These are phyloP conservation scores for Gleditsia sinensis DNA, from an alignment of 306 rosid species.

Conservation along the genomic window DNA sequence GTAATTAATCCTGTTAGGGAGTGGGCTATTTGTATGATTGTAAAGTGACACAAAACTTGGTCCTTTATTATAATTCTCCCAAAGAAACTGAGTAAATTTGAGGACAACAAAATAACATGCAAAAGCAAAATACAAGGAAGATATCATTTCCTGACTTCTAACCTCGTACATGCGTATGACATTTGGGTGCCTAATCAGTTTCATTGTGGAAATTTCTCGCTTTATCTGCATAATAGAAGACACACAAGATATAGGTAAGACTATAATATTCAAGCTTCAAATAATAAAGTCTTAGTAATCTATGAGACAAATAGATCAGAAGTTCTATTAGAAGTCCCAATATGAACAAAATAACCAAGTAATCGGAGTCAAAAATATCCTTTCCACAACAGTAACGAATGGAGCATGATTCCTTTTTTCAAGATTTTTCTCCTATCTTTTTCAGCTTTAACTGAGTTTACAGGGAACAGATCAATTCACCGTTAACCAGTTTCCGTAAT, in stretches of 20 bases:
- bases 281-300: background rate
- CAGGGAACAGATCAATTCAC: background rate
- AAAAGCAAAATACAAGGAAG: conserved; percentile 1
- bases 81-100: background rate
- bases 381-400: background rate
- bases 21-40: background rate
- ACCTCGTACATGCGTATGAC: conserved; percentile 78
- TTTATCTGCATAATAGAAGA: conserved; percentile 54
- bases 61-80: conserved; percentile 1
- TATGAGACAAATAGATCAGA: background rate
- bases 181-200: conserved; percentile 71
- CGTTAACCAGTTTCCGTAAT: background rate
- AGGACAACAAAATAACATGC: background rate
- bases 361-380: background rate
- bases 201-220: conserved; percentile 79
- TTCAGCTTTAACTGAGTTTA: background rate
- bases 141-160: conserved; percentile 19
- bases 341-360: background rate
- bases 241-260: background rate
- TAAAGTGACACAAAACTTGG: background rate
- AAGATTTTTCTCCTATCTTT: background rate
- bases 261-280: background rate
- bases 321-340: background rate
- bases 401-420: background rate
- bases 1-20: background rate